Conservation (phyloP, 192 early-diverging fungal species). For the Gigaspora rosea region DNA sequence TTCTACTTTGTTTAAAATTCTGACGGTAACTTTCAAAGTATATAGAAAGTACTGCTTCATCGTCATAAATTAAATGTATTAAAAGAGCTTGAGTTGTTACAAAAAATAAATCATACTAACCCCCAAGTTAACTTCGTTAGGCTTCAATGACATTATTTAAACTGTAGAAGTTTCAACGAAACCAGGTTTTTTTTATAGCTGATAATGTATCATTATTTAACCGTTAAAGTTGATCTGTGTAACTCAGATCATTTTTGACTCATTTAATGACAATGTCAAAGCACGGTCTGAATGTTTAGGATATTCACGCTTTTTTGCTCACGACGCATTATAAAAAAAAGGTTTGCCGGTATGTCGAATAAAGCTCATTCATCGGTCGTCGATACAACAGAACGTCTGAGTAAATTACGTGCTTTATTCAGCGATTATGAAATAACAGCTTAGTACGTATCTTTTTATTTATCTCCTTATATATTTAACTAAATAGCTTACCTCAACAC, state of each 20-base stretch:
- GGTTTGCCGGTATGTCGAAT: too few species aligned
- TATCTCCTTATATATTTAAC: background rate
- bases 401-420: slow-evolving; percentile 28
- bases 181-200: background rate
- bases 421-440: slow-evolving; percentile 30
- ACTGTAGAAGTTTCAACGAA: background rate
- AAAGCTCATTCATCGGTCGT: background rate
- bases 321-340: too few species aligned
- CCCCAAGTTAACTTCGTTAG: slow-evolving; percentile 94
- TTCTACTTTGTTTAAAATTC: background rate
- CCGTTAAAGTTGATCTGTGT: too few species aligned
- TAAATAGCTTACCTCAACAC: background rate
- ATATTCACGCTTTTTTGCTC: too few species aligned
- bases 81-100: background rate
- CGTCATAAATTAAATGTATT: too few species aligned
- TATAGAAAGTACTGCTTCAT: background rate
- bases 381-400: slow-evolving; percentile 15
- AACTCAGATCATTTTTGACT: too few species aligned
- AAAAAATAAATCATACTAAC: slow-evolving; percentile 54
- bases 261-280: too few species aligned
- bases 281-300: too few species aligned
- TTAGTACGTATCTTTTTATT: slow-evolving; percentile 32
- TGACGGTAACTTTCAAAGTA: too few species aligned
- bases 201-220: too few species aligned
- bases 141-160: slow-evolving; percentile 60